Evolutionary conservation across 257 asterid species (phyloP).

Genomic region (Henckelia pumila): DNA sequence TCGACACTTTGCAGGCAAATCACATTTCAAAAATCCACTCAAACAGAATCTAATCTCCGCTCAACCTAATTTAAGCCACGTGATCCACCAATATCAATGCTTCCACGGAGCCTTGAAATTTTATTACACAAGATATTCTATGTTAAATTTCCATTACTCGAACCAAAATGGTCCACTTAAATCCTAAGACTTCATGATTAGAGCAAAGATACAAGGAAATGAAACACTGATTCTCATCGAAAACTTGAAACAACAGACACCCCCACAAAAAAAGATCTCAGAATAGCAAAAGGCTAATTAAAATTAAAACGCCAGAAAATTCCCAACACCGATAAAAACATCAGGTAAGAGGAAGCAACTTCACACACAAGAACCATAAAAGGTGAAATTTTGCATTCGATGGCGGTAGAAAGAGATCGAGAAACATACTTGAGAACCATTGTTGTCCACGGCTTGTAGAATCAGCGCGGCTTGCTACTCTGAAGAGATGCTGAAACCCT

Average conservation of each 20-base stretch:
- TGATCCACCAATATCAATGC: neutral
- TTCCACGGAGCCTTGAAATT: neutral
- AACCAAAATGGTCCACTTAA: neutral
- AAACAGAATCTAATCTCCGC: neutral
- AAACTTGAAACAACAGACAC: neutral
- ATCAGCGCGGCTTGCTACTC: conserved; percentile 20
- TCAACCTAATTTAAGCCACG: neutral
- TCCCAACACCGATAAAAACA: neutral
- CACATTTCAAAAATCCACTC: neutral
- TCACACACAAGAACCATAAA: neutral
- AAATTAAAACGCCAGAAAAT: neutral
- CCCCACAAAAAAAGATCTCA: neutral
- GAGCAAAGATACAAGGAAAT: neutral
- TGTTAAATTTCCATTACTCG: neutral
- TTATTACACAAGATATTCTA: neutral
- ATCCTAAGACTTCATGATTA: no score
- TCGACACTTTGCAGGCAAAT: neutral
- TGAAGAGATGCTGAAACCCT: conserved; percentile 29
- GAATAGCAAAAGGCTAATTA: neutral
- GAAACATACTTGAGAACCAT: conserved; percentile 64
- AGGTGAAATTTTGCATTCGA: no score
- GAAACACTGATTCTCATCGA: neutral
- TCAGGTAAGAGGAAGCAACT: no score
- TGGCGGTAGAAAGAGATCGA: neutral
- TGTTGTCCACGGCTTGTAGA: conserved; percentile 18